Conservation (phyloP, 2,329 filamentous ascomycete species). For the Helminthosporium solani region DNA sequence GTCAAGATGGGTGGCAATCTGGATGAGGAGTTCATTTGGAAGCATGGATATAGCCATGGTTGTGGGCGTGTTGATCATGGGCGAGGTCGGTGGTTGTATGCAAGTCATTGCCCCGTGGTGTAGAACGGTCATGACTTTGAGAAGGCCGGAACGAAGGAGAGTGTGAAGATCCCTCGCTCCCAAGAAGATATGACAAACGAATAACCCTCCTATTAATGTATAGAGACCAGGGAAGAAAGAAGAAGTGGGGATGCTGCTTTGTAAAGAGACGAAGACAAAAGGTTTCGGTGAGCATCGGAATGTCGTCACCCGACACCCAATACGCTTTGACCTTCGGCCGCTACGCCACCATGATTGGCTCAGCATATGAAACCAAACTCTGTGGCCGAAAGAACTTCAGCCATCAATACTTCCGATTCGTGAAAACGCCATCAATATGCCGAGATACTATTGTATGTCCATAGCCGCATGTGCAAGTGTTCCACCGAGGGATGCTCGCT, state of each 20-base stretch:
- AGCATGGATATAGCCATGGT: constrained; percentile 25
- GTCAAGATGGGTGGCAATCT: constrained; percentile 37
- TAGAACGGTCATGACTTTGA: neutral
- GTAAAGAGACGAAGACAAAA: neutral
- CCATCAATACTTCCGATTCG: neutral
- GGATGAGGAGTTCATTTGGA: constrained; percentile 40
- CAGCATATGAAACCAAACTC: too few relatives aligned
- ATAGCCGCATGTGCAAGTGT: neutral
- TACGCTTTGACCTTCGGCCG: neutral
- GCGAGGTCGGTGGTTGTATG: neutral
- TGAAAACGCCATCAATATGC: neutral
- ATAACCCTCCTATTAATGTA: too few relatives aligned
- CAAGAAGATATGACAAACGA: too few relatives aligned
- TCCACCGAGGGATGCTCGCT: neutral
- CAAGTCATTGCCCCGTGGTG: neutral
- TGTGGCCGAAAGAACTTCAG: too few relatives aligned
- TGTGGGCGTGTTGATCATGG: neutral
- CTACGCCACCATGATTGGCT: neutral
- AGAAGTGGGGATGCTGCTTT: neutral
- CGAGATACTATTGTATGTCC: neutral
- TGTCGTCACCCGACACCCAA: neutral
- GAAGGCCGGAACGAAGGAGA: neutral
- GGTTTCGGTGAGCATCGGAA: neutral
- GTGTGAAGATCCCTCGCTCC: too few relatives aligned
- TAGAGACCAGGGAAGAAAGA: neutral